Percentiles rank a stretch among this genome's conserved stretches.
Conservation (phyloP, 176 grass and related monocot genomes). For the Oryza coarctata region DNA sequence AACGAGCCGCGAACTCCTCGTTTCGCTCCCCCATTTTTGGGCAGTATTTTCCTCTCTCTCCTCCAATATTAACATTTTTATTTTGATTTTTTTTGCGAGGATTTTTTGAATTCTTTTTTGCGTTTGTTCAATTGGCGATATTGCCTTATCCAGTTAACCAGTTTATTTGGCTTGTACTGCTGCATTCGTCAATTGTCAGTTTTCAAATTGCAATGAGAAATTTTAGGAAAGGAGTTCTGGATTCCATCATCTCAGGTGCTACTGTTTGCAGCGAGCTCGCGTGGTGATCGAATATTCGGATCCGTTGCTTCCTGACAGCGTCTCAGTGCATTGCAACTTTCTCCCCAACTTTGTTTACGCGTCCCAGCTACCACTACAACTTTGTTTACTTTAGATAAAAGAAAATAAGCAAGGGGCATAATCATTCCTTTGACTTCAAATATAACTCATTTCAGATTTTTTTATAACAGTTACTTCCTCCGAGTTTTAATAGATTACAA, state of each 20-base stretch:
- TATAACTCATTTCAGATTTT: no score
- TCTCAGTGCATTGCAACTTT: background rate
- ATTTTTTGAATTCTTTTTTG: background rate
- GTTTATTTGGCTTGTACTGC: no score
- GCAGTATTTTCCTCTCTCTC: background rate
- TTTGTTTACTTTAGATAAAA: background rate
- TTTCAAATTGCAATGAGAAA: background rate
- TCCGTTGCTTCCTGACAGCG: background rate
- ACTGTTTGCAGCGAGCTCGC: background rate
- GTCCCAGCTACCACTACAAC: background rate
- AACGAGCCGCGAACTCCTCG: constrained; percentile 25
- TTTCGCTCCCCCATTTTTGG: background rate
- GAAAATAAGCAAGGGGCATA: no score
- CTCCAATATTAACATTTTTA: background rate
- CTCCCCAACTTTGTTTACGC: background rate
- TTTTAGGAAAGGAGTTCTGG: background rate
- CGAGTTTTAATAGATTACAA: no score
- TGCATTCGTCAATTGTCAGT: no score
- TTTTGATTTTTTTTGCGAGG: background rate
- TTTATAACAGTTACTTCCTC: no score
- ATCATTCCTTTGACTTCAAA: no score
- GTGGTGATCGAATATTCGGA: background rate
- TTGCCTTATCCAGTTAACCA: background rate
- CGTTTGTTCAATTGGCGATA: background rate
- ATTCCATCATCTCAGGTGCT: no score